phyloP scores from a whole-genome alignment of 2,329 filamentous ascomycete species.

The Endocalyx cinctus region DNA sequence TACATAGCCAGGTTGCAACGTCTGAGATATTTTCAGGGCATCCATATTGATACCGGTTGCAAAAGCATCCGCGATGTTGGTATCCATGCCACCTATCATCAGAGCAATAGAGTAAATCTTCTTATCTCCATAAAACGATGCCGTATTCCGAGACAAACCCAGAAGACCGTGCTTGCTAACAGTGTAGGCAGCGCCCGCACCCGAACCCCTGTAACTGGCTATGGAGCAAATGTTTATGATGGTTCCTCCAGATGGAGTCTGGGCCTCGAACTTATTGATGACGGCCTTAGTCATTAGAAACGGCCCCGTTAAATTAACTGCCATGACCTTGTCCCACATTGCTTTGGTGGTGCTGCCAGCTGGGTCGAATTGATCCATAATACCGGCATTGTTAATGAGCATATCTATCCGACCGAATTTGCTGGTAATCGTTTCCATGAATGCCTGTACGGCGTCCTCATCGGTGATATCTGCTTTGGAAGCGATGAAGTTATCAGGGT shows the following conservation, averaged over 20 bases:
- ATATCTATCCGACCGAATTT: slow-evolving; percentile 47
- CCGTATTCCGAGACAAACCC: slow-evolving; percentile 54
- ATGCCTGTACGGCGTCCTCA: slow-evolving; percentile 23
- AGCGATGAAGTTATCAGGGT: slow-evolving; percentile 16
- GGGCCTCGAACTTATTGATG: slow-evolving; percentile 41
- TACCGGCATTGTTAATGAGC: slow-evolving; percentile 54
- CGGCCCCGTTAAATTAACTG: slow-evolving; percentile 52
- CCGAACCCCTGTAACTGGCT: slow-evolving; percentile 10
- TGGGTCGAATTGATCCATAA: slow-evolving; percentile 53
- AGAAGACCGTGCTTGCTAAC: slow-evolving; percentile 50
- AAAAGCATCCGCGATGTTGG: slow-evolving; percentile 48
- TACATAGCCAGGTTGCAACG: slow-evolving; percentile 24
- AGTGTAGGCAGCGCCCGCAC: slow-evolving; percentile 44
- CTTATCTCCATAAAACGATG: slow-evolving; percentile 48
- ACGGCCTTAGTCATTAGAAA: slow-evolving; percentile 48
- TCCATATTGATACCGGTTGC: slow-evolving; percentile 28
- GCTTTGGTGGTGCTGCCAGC: slow-evolving; percentile 40
- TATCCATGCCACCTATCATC: slow-evolving; percentile 49
- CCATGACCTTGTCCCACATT: slow-evolving; percentile 50
- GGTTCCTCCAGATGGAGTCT: slow-evolving; percentile 21
- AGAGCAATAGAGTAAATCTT: slow-evolving; percentile 49
- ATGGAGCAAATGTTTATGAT: slow-evolving; percentile 22
- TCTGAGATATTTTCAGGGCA: slow-evolving; percentile 18
- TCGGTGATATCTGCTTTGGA: slow-evolving; percentile 26
- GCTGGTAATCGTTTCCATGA: slow-evolving; percentile 18